phyloP scores from a whole-genome alignment of 768 basidiomycete genomes.

The Lactarius tabidus region DNA sequence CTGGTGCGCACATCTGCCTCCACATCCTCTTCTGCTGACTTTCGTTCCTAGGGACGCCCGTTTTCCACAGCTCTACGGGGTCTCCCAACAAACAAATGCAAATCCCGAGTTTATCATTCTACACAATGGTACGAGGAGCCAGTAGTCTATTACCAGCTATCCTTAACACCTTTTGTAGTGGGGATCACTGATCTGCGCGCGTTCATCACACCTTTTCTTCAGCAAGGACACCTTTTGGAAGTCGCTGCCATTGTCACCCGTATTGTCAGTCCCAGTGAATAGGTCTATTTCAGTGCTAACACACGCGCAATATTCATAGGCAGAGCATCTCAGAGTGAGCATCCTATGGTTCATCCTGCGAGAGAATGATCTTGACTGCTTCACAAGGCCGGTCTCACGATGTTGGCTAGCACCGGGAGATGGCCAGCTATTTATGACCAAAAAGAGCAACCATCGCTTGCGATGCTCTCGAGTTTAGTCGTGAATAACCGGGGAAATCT shows the following conservation, averaged over 20 bases:
- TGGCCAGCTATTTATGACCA: conserved; percentile 9
- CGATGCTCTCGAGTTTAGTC: conserved; percentile 17
- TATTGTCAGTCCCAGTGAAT: conserved; percentile 11
- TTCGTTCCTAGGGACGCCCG: conserved; percentile 5
- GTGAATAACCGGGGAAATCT: conserved; percentile 18
- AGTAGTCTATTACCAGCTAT: neutral
- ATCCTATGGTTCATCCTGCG: neutral
- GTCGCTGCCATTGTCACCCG: conserved; percentile 17
- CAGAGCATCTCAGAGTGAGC: conserved; percentile 11
- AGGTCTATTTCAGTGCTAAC: neutral
- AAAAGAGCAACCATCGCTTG: conserved; percentile 8
- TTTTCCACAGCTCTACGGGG: conserved; percentile 15
- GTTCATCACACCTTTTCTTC: conserved; percentile 10
- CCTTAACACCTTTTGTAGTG: neutral
- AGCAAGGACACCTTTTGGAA: conserved; percentile 11
- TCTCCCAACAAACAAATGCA: conserved; percentile 8
- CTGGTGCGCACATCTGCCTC: neutral
- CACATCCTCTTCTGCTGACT: neutral
- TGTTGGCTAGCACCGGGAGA: conserved; percentile 9
- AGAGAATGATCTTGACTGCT: neutral
- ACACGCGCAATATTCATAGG: neutral
- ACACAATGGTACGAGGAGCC: conserved; percentile 3
- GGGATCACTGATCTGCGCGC: conserved; percentile 13
- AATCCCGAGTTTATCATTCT: conserved; percentile 4
- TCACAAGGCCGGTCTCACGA: conserved; percentile 7